Evolutionary conservation across 2,329 filamentous ascomycete genomes (phyloP).

Genomic region (Nigrospora oryzae): DNA sequence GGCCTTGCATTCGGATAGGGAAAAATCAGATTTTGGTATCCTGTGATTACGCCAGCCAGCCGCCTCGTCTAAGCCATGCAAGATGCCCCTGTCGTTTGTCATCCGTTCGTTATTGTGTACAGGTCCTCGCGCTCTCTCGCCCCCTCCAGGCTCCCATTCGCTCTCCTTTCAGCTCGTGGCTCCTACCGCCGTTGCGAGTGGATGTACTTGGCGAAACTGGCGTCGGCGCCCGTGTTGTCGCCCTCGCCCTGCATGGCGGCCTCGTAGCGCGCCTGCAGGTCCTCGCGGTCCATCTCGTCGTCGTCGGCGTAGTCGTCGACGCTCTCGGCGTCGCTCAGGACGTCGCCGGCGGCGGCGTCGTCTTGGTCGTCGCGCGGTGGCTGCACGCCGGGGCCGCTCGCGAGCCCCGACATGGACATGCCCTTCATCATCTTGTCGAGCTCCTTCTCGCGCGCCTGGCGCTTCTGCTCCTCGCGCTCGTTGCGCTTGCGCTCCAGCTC

Average conservation of each 20-base stretch:
- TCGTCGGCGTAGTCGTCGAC: slow-evolving; percentile 51
- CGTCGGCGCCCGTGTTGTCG: slow-evolving; percentile 41
- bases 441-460: slow-evolving; percentile 66
- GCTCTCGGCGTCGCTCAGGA: slow-evolving; percentile 38
- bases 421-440: slow-evolving; percentile 91
- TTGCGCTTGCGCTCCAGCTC: slow-evolving; percentile 74
- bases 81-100: background rate
- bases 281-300: slow-evolving; percentile 53
- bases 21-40: slow-evolving; percentile 10
- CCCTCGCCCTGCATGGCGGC: slow-evolving; percentile 58
- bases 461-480: slow-evolving; percentile 69
- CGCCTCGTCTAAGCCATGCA: slow-evolving; percentile 3
- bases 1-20: background rate
- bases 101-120: slow-evolving; percentile 8
- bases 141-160: background rate
- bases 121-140: slow-evolving; percentile 7
- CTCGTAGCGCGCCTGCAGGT: slow-evolving; percentile 68
- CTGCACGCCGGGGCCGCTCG: slow-evolving; percentile 14
- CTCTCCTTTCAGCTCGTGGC: background rate
- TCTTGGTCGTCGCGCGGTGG: slow-evolving; percentile 34
- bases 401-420: slow-evolving; percentile 49
- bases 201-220: slow-evolving; percentile 55
- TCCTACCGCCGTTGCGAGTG: slow-evolving; percentile 30
- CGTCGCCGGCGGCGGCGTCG: slow-evolving; percentile 33
- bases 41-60: slow-evolving; percentile 16